A percentile compares a stretch with the other conserved stretches of the same genome.
Evolutionary conservation across 305 asterid species (phyloP).

Genomic region (Rubia peregrina): DNA sequence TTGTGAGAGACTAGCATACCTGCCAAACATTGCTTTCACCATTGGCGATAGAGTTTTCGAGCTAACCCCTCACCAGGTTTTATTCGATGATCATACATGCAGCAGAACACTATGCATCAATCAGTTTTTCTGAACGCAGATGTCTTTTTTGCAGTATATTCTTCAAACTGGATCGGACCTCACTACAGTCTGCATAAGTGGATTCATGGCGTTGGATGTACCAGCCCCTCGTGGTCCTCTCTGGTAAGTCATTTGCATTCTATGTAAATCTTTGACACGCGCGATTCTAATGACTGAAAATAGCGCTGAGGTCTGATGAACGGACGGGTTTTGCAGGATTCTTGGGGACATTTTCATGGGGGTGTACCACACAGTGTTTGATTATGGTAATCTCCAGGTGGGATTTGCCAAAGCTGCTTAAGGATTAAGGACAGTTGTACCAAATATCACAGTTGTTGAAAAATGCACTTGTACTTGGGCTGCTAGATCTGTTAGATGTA

Average conservation of each 20-base stretch:
- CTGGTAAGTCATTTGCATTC: constrained; percentile 26
- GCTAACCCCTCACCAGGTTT: constrained; percentile 86
- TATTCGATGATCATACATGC: neutral
- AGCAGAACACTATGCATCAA: neutral
- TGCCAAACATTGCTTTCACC: constrained; percentile 70
- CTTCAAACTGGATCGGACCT: constrained; percentile 35
- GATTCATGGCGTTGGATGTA: constrained; percentile 42
- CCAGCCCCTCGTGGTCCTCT: constrained; percentile 49
- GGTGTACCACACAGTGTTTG: constrained; percentile 81
- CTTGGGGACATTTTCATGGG: constrained; percentile 98
- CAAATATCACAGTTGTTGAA: neutral
- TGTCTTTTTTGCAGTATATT: constrained; percentile 31
- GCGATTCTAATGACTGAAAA: neutral
- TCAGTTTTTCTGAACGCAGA: neutral
- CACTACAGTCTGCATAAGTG: constrained; percentile 38
- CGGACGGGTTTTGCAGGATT: constrained; percentile 46
- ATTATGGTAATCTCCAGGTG: constrained; percentile 63
- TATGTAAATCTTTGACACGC: neutral
- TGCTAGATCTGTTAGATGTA: constrained; percentile 3
- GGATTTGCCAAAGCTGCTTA: constrained; percentile 84
- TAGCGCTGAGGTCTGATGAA: neutral
- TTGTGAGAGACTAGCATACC: constrained; percentile 42
- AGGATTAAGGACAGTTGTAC: neutral
- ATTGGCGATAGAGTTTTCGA: constrained; percentile 48
- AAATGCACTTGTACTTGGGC: neutral